Percentiles rank a stretch among this genome's conserved stretches.
These are phyloP conservation scores for Erythrophleum ivorense DNA, from an alignment of 331 rosid species.

Conservation along the genomic window DNA sequence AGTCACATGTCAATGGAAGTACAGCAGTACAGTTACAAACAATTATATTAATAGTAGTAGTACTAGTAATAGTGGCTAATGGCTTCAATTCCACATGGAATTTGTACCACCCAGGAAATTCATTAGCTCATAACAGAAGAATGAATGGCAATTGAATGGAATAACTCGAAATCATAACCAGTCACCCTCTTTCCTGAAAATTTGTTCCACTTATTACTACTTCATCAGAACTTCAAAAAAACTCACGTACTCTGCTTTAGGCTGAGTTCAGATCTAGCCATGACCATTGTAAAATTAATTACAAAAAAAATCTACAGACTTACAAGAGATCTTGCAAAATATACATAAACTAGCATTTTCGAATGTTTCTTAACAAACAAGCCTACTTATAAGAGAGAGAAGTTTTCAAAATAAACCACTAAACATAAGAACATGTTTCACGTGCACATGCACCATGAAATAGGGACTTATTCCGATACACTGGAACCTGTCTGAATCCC, in stretches of 20 bases:
- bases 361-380: neutral
- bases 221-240: no score
- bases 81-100: neutral
- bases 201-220: no score
- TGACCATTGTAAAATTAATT: no score
- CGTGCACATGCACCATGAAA: neutral
- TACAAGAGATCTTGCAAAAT: no score
- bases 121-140: no score
- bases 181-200: no score
- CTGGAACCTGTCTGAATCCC: neutral
- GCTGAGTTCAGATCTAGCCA: neutral
- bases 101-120: neutral
- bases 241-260: neutral
- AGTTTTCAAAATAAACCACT: neutral
- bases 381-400: neutral
- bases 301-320: no score
- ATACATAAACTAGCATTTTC: neutral
- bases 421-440: neutral
- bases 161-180: no score
- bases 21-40: no score
- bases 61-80: neutral
- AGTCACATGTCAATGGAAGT: neutral
- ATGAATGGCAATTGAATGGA: no score
- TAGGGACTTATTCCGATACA: neutral
- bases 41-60: no score